Evolutionary conservation across 2,329 filamentous ascomycete species (phyloP).

Genomic region (Aureobasidium sp.): DNA sequence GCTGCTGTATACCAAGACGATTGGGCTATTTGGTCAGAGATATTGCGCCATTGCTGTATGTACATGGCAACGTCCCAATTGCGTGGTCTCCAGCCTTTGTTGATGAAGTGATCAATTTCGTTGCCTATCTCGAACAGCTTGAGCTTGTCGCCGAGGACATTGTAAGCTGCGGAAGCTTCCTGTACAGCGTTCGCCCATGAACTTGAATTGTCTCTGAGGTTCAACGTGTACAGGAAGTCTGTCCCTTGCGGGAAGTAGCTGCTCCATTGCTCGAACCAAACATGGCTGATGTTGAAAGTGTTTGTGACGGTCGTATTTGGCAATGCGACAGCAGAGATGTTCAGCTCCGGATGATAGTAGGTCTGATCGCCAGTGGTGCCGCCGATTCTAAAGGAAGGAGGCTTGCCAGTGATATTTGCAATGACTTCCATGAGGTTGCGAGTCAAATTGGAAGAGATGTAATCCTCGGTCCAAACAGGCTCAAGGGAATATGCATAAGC

Average conservation of each 20-base stretch:
- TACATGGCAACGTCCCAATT: constrained; percentile 2
- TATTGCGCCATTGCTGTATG: constrained; percentile 12
- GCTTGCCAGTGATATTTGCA: neutral
- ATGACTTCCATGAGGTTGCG: constrained; percentile 1
- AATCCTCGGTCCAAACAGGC: neutral
- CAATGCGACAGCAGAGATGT: neutral
- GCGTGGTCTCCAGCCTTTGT: neutral
- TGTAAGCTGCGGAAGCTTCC: neutral
- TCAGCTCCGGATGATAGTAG: neutral
- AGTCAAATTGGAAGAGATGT: constrained; percentile 2
- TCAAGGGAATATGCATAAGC: constrained; percentile 7
- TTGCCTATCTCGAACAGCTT: constrained; percentile 15
- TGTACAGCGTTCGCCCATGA: neutral
- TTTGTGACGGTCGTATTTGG: neutral
- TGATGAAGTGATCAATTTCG: constrained; percentile 7
- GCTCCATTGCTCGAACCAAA: neutral
- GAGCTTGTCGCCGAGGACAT: constrained; percentile 4
- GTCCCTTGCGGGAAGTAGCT: neutral
- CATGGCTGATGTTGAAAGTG: constrained; percentile 12
- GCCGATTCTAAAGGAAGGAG: neutral
- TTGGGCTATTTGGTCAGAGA: constrained; percentile 15
- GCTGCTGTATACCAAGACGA: constrained; percentile 16
- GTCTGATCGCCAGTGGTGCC: constrained; percentile 1
- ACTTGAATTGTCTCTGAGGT: neutral
- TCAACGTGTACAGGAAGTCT: neutral